Base-by-base conservation (phyloP, 257 asterid species). In the Echites panduratus region DNA sequence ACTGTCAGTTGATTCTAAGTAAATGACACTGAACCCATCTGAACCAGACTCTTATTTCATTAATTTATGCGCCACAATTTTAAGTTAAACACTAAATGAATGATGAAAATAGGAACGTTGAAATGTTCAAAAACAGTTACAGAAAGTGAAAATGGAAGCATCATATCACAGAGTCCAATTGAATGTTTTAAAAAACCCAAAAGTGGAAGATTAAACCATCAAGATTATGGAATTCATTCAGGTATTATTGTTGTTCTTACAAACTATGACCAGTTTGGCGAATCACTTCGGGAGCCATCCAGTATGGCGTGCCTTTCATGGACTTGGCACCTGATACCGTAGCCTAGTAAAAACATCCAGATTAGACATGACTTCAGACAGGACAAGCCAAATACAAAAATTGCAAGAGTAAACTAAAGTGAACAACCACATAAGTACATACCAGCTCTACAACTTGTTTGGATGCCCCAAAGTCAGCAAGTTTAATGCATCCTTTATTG, bases 281-380 rank as follows among this genome's bases (percentile, higher is more conserved):
- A 68, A 80, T 76, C 53, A 76, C 84, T 73, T 80, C 84, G 12
- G 84, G 84, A 77, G 84, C 84, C 84, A 80, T 80, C 84, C 84
- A 80, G 49, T 80, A 80, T 70, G 84, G 84, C 47, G 84, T 80
- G 61, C 84, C 84, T 72, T 80, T 80, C 81, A 80, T 76, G 5
- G 84, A 80, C 74, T 76, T 80, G 29, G 84, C 80, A 76, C 84
- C 84, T 17, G 81, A 72, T 61, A 64, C 74, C 11, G 80, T 73
- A 48, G 81, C 81, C 84, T 80, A 66, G 59, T 14, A 63, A 50
- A 73, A 63, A 14, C 11, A 47, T 32, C 68, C 66, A 32, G 27
- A 73, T 76, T 74, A 72, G 73, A 68, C n/a, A 26, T 22, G 49
- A 67, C 13, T 26, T 49, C 43, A 44, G 19, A 53, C 61, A 24